These are phyloP conservation scores for Polychaeton citri DNA, from an alignment of 2,329 filamentous ascomycete genomes.

Conservation along the genomic window DNA sequence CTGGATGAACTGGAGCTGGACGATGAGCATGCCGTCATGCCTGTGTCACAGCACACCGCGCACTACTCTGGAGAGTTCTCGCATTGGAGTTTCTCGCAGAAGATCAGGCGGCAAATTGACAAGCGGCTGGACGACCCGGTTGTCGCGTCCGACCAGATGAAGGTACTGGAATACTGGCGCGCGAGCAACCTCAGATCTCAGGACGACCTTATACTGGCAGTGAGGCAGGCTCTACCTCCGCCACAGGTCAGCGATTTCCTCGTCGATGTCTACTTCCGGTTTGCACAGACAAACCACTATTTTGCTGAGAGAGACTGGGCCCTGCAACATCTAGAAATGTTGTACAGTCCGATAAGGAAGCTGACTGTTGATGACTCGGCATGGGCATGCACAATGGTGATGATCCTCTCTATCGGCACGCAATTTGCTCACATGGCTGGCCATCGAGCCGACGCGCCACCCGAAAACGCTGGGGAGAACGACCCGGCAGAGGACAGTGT, in stretches of 20 bases:
- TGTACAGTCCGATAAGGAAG: slow-evolving; percentile 24
- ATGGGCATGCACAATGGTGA: slow-evolving; percentile 21
- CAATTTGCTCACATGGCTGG: neutral
- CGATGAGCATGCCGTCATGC: slow-evolving; percentile 11
- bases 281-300: slow-evolving; percentile 30
- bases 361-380: slow-evolving; percentile 26
- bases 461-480: slow-evolving; percentile 21
- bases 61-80: slow-evolving; percentile 33
- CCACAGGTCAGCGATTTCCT: slow-evolving; percentile 32
- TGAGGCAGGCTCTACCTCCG: slow-evolving; percentile 27
- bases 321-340: slow-evolving; percentile 23
- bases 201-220: slow-evolving; percentile 23
- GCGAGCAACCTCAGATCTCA: slow-evolving; percentile 28
- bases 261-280: slow-evolving; percentile 29
- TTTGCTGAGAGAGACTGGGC: slow-evolving; percentile 31
- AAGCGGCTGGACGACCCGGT: slow-evolving; percentile 17
- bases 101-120: slow-evolving; percentile 29
- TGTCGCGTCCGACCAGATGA: slow-evolving; percentile 10
- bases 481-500: slow-evolving; percentile 37
- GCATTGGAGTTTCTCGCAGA: slow-evolving; percentile 31
- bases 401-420: neutral
- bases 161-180: slow-evolving; percentile 27
- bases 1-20: slow-evolving; percentile 24
- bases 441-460: slow-evolving; percentile 6
- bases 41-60: neutral